Conservation (phyloP, 257 asterid species). For the Nicotiana tomentosiformis region DNA sequence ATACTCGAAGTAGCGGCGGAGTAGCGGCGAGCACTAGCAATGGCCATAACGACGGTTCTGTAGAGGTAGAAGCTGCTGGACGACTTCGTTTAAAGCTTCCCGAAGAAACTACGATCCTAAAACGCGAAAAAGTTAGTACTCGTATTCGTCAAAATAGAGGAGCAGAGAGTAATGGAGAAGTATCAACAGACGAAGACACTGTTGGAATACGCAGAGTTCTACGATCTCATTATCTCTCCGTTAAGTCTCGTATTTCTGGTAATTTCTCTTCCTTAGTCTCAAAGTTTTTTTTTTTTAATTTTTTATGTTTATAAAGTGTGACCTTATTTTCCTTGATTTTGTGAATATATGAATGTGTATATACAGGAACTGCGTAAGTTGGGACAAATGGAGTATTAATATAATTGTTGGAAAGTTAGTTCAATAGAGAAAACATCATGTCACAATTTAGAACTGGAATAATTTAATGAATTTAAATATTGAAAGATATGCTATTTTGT, state of each 20-base stretch:
- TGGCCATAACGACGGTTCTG: not conserved
- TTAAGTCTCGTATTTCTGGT: slow-evolving; percentile 33
- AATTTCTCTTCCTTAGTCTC: not conserved
- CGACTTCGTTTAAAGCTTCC: too few relatives aligned
- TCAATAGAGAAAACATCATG: not conserved
- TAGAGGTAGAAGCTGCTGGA: too few relatives aligned
- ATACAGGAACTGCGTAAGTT: not conserved
- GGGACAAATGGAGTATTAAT: too few relatives aligned
- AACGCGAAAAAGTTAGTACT: not conserved
- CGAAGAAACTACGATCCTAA: too few relatives aligned
- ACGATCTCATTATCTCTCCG: slow-evolving; percentile 29
- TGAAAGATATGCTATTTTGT: not conserved
- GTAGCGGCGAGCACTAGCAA: not conserved
- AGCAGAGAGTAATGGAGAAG: not conserved
- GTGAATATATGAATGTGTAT: not conserved
- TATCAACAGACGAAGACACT: slow-evolving; percentile 1
- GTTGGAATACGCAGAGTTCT: slow-evolving; percentile 29
- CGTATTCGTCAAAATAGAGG: not conserved
- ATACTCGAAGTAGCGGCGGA: slow-evolving; percentile 1
- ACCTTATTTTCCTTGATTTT: too few relatives aligned
- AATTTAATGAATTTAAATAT: not conserved
- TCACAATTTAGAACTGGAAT: not conserved
- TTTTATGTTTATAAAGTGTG: too few relatives aligned
- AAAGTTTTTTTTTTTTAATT: too few relatives aligned
- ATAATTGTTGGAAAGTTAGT: not conserved